A percentile compares a stretch with the other conserved stretches of the same genome.
Evolutionary conservation across 1,284 basidiomycete genomes (phyloP).

Genomic region (Trichosporon sp.): DNA sequence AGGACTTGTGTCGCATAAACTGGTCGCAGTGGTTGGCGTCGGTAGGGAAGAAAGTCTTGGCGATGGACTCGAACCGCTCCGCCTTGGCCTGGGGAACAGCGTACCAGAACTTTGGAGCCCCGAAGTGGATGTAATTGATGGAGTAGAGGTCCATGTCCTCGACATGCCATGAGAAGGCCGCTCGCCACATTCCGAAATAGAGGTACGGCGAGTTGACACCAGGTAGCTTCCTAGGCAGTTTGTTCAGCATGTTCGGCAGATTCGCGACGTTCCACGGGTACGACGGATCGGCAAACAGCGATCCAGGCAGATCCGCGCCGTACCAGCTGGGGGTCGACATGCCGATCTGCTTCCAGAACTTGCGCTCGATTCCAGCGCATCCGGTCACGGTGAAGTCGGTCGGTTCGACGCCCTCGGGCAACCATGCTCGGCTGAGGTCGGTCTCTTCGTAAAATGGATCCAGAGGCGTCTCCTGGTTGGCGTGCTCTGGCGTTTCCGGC

Average conservation of each 20-base stretch:
- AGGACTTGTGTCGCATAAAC: slow-evolving; percentile 95
- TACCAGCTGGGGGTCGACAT: slow-evolving; percentile 77
- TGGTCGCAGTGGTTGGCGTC: slow-evolving; percentile 81
- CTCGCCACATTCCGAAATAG: slow-evolving; percentile 99
- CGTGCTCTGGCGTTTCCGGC: neutral
- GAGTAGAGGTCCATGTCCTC: slow-evolving; percentile 95
- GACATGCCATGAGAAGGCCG: slow-evolving; percentile 98
- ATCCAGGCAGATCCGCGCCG: slow-evolving; percentile 82
- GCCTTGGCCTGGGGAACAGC: slow-evolving; percentile 83
- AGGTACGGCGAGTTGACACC: slow-evolving; percentile 97
- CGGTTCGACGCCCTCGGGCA: slow-evolving; percentile 64
- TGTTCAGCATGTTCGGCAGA: slow-evolving; percentile 76
- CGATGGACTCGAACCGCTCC: slow-evolving; percentile 64
- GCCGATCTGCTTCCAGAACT: slow-evolving; percentile 88
- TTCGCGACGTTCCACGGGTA: slow-evolving; percentile 88
- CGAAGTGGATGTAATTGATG: slow-evolving; percentile 99
- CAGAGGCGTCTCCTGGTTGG: neutral
- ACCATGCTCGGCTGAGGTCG: slow-evolving; percentile 67
- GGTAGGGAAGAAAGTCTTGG: slow-evolving; percentile 70
- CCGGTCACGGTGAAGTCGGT: slow-evolving; percentile 79
- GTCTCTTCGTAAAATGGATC: slow-evolving; percentile 63
- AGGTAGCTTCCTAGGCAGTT: slow-evolving; percentile 65
- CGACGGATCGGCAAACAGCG: slow-evolving; percentile 76
- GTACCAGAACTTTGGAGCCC: slow-evolving; percentile 95
- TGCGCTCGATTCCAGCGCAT: slow-evolving; percentile 79